phyloP scores from a whole-genome alignment of 2,329 filamentous ascomycete genomes.

The Proliferodiscus dingleyae region DNA sequence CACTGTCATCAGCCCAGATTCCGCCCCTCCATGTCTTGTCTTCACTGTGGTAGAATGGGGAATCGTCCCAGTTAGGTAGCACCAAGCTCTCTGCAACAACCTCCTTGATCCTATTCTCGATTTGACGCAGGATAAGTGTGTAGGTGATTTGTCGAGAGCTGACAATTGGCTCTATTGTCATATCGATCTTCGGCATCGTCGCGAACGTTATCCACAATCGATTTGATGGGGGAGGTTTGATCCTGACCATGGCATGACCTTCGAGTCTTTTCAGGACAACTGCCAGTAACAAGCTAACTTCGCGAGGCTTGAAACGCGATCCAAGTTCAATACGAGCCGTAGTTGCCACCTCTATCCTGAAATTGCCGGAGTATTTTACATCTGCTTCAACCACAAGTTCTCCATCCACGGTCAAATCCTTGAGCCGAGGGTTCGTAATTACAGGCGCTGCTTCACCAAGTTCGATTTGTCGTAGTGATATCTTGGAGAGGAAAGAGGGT shows the following conservation, averaged over 20 bases:
- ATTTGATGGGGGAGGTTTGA: conserved; percentile 95
- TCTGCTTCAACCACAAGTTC: conserved; percentile 85
- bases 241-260: conserved; percentile 76
- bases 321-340: conserved; percentile 89
- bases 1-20: conserved; percentile 62
- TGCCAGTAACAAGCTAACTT: conserved; percentile 84
- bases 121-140: conserved; percentile 82
- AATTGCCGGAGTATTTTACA: conserved; percentile 82
- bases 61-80: conserved; percentile 91
- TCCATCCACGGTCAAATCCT: conserved; percentile 85
- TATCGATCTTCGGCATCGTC: conserved; percentile 86
- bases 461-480: conserved; percentile 77
- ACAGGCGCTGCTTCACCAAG: conserved; percentile 83
- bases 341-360: conserved; percentile 85
- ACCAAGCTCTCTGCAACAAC: conserved; percentile 90
- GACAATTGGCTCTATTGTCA: conserved; percentile 92
- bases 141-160: conserved; percentile 95
- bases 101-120: conserved; percentile 91
- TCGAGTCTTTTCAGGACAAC: conserved; percentile 80
- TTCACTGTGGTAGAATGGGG: conserved; percentile 81
- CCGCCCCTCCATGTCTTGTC: conserved; percentile 78
- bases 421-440: conserved; percentile 82
- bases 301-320: conserved; percentile 78
- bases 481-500: conserved; percentile 80
- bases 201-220: conserved; percentile 95